A percentile compares a stretch with the other conserved stretches of the same genome.
Evolutionary conservation across 2,329 filamentous ascomycete genomes (phyloP).

Genomic region (Cercospora sp.): DNA sequence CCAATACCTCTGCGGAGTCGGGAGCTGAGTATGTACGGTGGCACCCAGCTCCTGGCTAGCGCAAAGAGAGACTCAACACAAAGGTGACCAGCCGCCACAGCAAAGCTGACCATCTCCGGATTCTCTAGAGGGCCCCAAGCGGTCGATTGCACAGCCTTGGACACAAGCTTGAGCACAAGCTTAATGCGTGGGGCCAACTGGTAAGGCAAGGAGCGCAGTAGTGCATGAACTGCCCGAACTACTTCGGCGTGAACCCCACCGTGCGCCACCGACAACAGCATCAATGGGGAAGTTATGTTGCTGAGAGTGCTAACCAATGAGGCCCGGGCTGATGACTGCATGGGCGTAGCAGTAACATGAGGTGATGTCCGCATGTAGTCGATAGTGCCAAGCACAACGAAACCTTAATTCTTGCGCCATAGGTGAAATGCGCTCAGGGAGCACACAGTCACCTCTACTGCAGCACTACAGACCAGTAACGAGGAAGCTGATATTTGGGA

Average conservation of each 20-base stretch:
- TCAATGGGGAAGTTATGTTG: background rate
- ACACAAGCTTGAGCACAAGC: background rate
- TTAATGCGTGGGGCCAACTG: background rate
- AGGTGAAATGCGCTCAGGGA: constrained; percentile 6
- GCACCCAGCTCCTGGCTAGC: background rate
- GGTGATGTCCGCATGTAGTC: background rate
- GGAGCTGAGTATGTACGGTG: background rate
- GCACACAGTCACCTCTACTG: background rate
- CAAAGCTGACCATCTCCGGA: background rate
- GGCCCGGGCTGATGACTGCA: background rate
- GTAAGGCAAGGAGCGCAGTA: background rate
- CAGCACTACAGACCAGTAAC: background rate
- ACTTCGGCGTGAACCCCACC: background rate
- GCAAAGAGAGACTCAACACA: background rate
- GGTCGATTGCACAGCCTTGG: background rate
- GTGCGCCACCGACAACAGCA: background rate
- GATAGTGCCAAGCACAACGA: constrained; percentile 16
- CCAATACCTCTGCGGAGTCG: background rate
- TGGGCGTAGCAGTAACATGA: background rate
- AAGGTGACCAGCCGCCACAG: background rate
- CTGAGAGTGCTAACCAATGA: background rate
- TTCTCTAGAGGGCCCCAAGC: background rate
- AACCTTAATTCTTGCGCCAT: constrained; percentile 15
- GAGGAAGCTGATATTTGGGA: background rate
- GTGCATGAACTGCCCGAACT: background rate